A percentile compares a stretch with the other conserved stretches of the same genome.
phyloP scores from a whole-genome alignment of 2,329 filamentous ascomycete species.

The Ophiostoma sp. region DNA sequence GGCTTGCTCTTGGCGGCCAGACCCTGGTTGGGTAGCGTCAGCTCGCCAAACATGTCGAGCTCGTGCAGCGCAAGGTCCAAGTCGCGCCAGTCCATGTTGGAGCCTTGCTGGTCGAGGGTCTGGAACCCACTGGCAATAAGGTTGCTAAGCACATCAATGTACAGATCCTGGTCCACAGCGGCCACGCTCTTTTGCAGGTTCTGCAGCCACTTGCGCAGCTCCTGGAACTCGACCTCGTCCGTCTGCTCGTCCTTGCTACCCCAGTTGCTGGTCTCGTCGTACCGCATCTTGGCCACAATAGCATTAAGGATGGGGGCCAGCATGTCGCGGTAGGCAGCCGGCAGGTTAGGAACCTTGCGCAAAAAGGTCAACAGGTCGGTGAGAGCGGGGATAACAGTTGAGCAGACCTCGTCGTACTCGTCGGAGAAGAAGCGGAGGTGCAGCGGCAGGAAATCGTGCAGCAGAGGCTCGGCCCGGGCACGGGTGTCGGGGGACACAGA shows the following conservation, averaged over 20 bases:
- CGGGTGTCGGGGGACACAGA: conserved; percentile 58
- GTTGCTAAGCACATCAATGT: conserved; percentile 80
- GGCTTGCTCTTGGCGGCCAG: conserved; percentile 81
- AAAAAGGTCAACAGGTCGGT: conserved; percentile 90
- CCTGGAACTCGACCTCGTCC: conserved; percentile 95
- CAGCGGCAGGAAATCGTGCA: conserved; percentile 79
- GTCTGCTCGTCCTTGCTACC: conserved; percentile 91
- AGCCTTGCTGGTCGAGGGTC: conserved; percentile 66
- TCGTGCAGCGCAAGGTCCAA: conserved; percentile 90
- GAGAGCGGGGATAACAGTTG: conserved; percentile 86
- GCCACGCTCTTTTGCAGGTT: conserved; percentile 90
- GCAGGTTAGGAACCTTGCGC: conserved; percentile 71
- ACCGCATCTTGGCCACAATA: conserved; percentile 93
- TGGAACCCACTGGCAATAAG: conserved; percentile 85
- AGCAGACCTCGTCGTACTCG: conserved; percentile 97
- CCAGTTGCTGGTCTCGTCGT: conserved; percentile 91
- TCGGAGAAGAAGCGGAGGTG: conserved; percentile 93
- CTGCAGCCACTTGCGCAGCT: conserved; percentile 83
- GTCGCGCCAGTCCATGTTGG: conserved; percentile 86
- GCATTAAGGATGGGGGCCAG: conserved; percentile 83
- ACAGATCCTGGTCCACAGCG: conserved; percentile 79
- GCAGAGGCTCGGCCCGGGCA: conserved; percentile 70
- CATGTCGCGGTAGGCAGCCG: conserved; percentile 71
- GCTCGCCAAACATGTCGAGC: conserved; percentile 91
- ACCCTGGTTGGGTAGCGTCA: conserved; percentile 82